These are phyloP conservation scores for Dioszegia crocea DNA, from an alignment of 768 basidiomycete species.

Conservation along the genomic window DNA sequence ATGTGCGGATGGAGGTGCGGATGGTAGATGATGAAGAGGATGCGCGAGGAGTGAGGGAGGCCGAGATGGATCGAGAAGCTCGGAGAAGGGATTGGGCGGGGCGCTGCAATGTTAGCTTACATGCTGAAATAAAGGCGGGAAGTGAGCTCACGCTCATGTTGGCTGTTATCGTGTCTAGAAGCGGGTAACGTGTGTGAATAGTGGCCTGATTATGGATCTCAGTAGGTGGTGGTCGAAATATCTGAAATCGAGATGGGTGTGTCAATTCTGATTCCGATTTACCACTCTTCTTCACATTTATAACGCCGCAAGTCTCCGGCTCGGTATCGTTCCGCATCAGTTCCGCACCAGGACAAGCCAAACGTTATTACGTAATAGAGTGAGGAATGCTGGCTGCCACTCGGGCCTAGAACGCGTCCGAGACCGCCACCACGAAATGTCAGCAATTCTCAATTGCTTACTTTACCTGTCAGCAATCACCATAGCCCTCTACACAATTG, in stretches of 20 bases:
- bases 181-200: too few relatives aligned
- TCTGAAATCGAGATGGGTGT: not conserved
- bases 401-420: too few relatives aligned
- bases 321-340: too few relatives aligned
- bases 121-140: not conserved
- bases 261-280: not conserved
- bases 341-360: too few relatives aligned
- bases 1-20: not conserved
- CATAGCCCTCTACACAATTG: too few relatives aligned
- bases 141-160: constrained; percentile 6
- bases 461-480: too few relatives aligned
- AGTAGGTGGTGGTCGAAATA: too few relatives aligned
- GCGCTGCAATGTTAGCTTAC: constrained; percentile 2
- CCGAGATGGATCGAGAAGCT: constrained; percentile 9
- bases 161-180: not conserved
- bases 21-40: not conserved
- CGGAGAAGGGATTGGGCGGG: constrained; percentile 3
- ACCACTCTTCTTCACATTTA: not conserved
- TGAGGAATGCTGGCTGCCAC: too few relatives aligned
- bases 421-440: too few relatives aligned
- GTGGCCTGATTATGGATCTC: too few relatives aligned
- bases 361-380: too few relatives aligned
- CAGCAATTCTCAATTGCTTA: too few relatives aligned
- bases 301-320: constrained; percentile 2
- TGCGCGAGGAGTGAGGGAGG: constrained; percentile 1